A percentile compares a stretch with the other conserved stretches of the same genome.
Conservation (phyloP, 1,139 yeast species). For the Diutina mesorugosa region DNA sequence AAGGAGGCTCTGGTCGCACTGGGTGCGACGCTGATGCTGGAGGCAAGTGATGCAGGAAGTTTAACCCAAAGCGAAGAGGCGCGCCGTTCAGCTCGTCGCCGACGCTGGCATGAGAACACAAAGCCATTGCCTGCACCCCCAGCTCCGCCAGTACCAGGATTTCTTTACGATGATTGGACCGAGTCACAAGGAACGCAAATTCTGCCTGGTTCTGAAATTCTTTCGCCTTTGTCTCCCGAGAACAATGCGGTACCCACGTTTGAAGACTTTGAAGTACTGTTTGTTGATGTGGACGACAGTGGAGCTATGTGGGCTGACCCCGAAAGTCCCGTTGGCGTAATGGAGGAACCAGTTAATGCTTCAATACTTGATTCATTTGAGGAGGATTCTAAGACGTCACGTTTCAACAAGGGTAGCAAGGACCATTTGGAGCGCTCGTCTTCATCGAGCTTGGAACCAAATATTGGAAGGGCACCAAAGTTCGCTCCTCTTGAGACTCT, state of each 20-base stretch:
- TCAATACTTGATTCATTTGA: background rate
- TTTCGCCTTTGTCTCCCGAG: background rate
- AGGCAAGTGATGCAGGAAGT: background rate
- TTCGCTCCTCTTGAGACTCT: background rate
- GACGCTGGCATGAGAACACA: conserved; percentile 4
- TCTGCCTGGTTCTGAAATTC: background rate
- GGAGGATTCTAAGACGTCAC: background rate
- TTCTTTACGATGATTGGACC: background rate
- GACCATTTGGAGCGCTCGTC: background rate
- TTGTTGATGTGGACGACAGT: background rate
- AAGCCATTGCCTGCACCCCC: conserved; percentile 18
- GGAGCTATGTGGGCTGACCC: background rate
- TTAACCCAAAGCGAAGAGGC: background rate
- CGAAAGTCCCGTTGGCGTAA: background rate
- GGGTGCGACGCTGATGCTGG: background rate
- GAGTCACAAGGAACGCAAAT: background rate
- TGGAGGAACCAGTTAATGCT: background rate
- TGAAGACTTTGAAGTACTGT: background rate
- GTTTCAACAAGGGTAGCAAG: background rate
- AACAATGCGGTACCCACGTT: background rate
- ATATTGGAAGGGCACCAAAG: background rate
- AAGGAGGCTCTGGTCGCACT: background rate
- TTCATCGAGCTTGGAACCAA: background rate
- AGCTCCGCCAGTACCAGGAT: conserved; percentile 4
- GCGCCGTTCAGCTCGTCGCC: background rate